Percentiles rank a stretch among this genome's conserved stretches.
Conservation (phyloP, 768 basidiomycete genomes). For the Artomyces pyxidatus region DNA sequence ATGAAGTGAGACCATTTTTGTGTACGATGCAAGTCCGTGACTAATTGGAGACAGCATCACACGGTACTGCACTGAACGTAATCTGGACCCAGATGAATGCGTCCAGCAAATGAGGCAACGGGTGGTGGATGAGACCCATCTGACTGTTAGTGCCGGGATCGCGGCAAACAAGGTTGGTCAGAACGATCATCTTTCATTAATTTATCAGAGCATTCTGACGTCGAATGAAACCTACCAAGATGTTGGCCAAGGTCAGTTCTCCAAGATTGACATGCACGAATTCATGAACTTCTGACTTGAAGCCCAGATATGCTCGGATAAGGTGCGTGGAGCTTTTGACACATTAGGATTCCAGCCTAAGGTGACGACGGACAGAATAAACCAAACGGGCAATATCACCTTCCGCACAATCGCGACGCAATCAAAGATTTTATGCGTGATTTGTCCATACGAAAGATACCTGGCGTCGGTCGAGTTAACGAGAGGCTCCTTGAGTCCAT, state of each 20-base stretch:
- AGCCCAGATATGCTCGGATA: constrained; percentile 83
- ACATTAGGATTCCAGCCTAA: no score
- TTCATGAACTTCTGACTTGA: not conserved
- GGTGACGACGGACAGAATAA: constrained; percentile 58
- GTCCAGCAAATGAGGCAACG: constrained; percentile 67
- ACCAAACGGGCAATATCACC: constrained; percentile 84
- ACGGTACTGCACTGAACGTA: constrained; percentile 63
- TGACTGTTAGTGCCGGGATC: constrained; percentile 93
- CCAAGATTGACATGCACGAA: not conserved
- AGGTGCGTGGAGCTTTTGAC: constrained; percentile 31
- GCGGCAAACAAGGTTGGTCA: constrained; percentile 81
- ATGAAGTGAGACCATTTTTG: constrained; percentile 56
- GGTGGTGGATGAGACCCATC: constrained; percentile 68
- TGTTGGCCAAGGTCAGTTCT: constrained; percentile 80
- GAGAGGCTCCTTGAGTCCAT: constrained; percentile 83
- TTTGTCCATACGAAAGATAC: constrained; percentile 80
- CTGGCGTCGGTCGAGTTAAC: constrained; percentile 85
- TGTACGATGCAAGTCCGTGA: no score
- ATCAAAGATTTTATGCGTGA: constrained; percentile 74
- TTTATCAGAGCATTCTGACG: constrained; percentile 4
- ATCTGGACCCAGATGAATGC: constrained; percentile 61
- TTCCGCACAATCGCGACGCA: constrained; percentile 53
- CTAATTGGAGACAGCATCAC: constrained; percentile 54
- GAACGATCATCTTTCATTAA: constrained; percentile 8
- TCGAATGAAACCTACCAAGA: constrained; percentile 33